Percentiles rank a stretch among this genome's conserved stretches.
Conservation (phyloP, 73 alveolate species). For the Tetrahymena thermophila region DNA sequence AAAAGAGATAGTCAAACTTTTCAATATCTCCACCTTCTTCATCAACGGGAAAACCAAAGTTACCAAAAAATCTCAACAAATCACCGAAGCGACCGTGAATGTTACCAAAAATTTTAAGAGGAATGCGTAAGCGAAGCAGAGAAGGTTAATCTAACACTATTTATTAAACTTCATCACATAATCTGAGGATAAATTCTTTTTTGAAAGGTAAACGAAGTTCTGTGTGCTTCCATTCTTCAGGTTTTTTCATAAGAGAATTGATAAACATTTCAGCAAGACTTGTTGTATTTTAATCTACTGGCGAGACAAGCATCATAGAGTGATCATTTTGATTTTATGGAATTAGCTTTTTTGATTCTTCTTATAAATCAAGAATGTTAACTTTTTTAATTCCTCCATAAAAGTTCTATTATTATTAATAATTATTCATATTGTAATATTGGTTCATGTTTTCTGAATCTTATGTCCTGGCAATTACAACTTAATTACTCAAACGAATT, state of each 20-base stretch:
- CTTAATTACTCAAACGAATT: neutral
- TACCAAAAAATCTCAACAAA: conserved; percentile 95
- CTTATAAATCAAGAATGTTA: neutral
- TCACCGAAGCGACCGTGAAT: conserved; percentile 96
- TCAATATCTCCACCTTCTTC: conserved; percentile 41
- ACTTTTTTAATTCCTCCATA: neutral
- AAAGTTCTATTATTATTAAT: neutral
- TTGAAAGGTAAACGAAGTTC: conserved; percentile 25
- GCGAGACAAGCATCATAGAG: neutral
- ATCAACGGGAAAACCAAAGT: conserved; percentile 31
- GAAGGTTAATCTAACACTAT: conserved; percentile 1
- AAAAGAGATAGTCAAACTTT: conserved; percentile 56
- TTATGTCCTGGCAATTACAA: neutral
- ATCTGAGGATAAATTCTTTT: conserved; percentile 16
- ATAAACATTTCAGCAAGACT: neutral
- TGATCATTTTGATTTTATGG: neutral
- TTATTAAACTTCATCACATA: conserved; percentile 35
- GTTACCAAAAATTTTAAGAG: conserved; percentile 91
- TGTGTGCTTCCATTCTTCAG: neutral
- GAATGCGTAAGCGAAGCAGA: conserved; percentile 3
- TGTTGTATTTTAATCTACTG: neutral
- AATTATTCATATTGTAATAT: neutral
- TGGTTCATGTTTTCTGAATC: neutral
- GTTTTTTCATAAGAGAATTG: neutral
- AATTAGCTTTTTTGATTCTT: neutral